A percentile compares a stretch with the other conserved stretches of the same genome.
Conservation (phyloP, 192 early-diverging fungal species). For the Dispira simplex region DNA sequence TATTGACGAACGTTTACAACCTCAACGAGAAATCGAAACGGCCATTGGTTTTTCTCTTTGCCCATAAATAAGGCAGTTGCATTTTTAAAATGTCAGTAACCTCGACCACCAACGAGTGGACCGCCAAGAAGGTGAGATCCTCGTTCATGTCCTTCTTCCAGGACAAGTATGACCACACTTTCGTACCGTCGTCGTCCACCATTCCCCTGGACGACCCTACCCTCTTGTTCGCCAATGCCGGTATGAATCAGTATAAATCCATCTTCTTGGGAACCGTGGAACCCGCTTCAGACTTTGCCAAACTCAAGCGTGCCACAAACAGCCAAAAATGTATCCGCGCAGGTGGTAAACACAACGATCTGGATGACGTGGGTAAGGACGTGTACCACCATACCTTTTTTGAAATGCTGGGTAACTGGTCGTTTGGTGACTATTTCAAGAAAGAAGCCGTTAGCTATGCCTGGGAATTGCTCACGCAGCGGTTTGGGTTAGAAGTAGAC, state of each 20-base stretch:
- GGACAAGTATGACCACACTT: background rate
- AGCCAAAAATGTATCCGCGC: conserved; percentile 97
- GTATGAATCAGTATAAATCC: background rate
- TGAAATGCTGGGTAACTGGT: conserved; percentile 52
- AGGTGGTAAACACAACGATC: conserved; percentile 90
- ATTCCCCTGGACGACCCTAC: background rate
- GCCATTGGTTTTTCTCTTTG: too few relatives aligned
- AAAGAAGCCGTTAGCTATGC: conserved; percentile 33
- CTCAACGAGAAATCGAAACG: too few relatives aligned
- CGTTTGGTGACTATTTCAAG: conserved; percentile 40
- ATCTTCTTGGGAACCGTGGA: background rate
- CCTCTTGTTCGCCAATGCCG: conserved; percentile 1
- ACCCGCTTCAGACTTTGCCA: background rate
- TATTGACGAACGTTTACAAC: too few relatives aligned
- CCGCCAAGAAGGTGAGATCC: background rate
- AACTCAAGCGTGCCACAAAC: background rate
- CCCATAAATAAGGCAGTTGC: too few relatives aligned
- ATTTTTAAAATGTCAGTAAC: too few relatives aligned
- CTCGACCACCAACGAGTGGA: background rate
- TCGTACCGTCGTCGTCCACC: background rate
- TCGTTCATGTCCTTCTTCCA: background rate
- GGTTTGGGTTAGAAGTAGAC: conserved; percentile 27
- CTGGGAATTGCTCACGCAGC: conserved; percentile 35
- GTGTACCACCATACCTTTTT: conserved; percentile 48
- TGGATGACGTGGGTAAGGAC: conserved; percentile 45